Evolutionary conservation across 1,284 basidiomycete species (phyloP).

Genomic region (Microbotryum saponariae): DNA sequence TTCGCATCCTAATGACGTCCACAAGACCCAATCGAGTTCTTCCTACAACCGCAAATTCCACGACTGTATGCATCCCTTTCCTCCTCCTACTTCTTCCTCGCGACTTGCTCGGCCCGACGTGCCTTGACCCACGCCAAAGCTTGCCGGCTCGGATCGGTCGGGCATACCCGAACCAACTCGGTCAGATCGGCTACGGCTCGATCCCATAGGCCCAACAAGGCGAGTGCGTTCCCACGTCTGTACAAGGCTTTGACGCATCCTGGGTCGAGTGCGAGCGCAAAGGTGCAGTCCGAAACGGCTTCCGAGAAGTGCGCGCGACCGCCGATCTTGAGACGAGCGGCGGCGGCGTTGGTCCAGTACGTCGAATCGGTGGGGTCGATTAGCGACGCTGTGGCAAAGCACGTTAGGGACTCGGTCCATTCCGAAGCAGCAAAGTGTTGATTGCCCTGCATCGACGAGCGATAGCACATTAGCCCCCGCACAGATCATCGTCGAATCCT

Average conservation of each 20-base stretch:
- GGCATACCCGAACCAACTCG: neutral
- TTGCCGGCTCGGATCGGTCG: no score
- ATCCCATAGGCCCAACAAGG: slow-evolving; percentile 14
- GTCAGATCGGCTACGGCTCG: slow-evolving; percentile 16
- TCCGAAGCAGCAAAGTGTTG: slow-evolving; percentile 18
- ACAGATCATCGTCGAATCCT: neutral
- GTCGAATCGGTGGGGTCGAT: slow-evolving; percentile 8
- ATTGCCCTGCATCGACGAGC: slow-evolving; percentile 13
- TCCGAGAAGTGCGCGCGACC: slow-evolving; percentile 19
- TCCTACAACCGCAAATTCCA: no score
- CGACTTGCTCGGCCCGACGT: no score
- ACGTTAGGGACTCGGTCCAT: slow-evolving; percentile 20
- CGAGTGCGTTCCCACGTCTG: slow-evolving; percentile 18
- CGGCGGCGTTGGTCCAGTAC: slow-evolving; percentile 25
- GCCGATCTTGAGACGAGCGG: slow-evolving; percentile 26
- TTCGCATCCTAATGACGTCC: no score
- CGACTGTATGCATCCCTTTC: no score
- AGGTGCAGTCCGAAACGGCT: slow-evolving; percentile 26
- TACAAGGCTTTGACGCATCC: slow-evolving; percentile 24
- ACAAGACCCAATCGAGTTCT: no score
- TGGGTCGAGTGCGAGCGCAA: slow-evolving; percentile 17
- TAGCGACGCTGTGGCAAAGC: slow-evolving; percentile 23
- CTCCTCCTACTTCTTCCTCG: no score
- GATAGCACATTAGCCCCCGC: no score
- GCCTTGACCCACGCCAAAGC: no score